Evolutionary conservation across 192 early-diverging fungal genomes (phyloP).

Genomic region (Entrophospora sp.): DNA sequence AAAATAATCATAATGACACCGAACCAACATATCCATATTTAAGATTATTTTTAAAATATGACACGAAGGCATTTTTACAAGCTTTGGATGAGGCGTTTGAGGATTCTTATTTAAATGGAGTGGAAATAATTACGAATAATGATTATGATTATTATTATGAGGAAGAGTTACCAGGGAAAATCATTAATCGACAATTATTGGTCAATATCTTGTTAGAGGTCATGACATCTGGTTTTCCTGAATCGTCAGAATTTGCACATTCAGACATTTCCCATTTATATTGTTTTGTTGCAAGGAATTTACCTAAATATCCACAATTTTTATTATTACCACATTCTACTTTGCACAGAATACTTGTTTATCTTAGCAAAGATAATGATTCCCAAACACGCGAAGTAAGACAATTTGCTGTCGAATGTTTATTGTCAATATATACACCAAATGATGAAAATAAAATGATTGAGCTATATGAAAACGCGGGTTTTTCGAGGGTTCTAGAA

Average conservation of each 20-base stretch:
- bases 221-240: slow-evolving; percentile 28
- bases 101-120: slow-evolving; percentile 50
- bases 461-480: slow-evolving; percentile 41
- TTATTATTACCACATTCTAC: slow-evolving; percentile 44
- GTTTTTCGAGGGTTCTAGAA: slow-evolving; percentile 49
- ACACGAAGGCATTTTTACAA: slow-evolving; percentile 42
- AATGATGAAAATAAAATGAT: slow-evolving; percentile 43
- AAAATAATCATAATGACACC: slow-evolving; percentile 37
- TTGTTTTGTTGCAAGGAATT: slow-evolving; percentile 46
- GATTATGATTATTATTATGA: slow-evolving; percentile 28
- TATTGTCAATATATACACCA: slow-evolving; percentile 46
- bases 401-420: slow-evolving; percentile 42
- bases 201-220: slow-evolving; percentile 53
- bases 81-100: slow-evolving; percentile 49
- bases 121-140: slow-evolving; percentile 30
- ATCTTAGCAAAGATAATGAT: slow-evolving; percentile 38
- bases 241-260: slow-evolving; percentile 31
- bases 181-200: slow-evolving; percentile 50
- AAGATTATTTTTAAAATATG: slow-evolving; percentile 38
- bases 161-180: slow-evolving; percentile 43
- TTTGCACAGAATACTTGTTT: slow-evolving; percentile 40
- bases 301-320: slow-evolving; percentile 47
- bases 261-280: slow-evolving; percentile 37
- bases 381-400: slow-evolving; percentile 40
- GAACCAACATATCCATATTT: slow-evolving; percentile 58